These are phyloP conservation scores for Xylaria sp. DNA, from an alignment of 2,329 filamentous ascomycete species.

Conservation along the genomic window DNA sequence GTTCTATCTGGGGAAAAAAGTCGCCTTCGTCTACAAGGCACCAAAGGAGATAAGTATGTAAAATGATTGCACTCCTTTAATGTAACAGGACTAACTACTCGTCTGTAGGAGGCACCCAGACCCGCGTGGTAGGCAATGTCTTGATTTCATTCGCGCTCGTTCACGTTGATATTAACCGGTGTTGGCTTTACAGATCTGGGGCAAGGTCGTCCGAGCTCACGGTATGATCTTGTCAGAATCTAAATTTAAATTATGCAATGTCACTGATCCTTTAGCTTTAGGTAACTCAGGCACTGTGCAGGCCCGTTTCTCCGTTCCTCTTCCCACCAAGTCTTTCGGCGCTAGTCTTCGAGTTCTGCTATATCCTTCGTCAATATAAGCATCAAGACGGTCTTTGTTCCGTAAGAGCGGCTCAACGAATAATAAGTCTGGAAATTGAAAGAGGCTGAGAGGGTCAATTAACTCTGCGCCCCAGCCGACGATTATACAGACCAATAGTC, in stretches of 20 bases:
- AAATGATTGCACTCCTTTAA: background rate
- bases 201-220: slow-evolving; percentile 35
- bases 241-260: background rate
- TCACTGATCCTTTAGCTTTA: slow-evolving; percentile 17
- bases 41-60: slow-evolving; percentile 33
- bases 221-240: slow-evolving; percentile 23
- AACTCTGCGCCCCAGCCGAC: background rate
- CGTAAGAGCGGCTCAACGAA: background rate
- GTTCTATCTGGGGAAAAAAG: slow-evolving; percentile 36
- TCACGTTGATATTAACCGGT: slow-evolving; percentile 10
- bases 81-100: slow-evolving; percentile 14
- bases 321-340: slow-evolving; percentile 36
- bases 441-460: background rate
- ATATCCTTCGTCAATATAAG: slow-evolving; percentile 34
- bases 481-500: background rate
- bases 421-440: background rate
- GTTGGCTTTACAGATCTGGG: slow-evolving; percentile 31
- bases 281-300: slow-evolving; percentile 36
- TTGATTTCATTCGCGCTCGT: background rate
- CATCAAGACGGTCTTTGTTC: background rate
- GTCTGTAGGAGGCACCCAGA: slow-evolving; percentile 32
- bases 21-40: slow-evolving; percentile 37
- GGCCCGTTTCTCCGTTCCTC: slow-evolving; percentile 35
- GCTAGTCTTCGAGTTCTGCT: slow-evolving; percentile 35
- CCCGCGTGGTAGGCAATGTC: slow-evolving; percentile 31